A percentile compares a stretch with the other conserved stretches of the same genome.
These are phyloP conservation scores for Phytopythium mirpurense DNA, from an alignment of 352 stramenopile genomes.

Conservation along the genomic window DNA sequence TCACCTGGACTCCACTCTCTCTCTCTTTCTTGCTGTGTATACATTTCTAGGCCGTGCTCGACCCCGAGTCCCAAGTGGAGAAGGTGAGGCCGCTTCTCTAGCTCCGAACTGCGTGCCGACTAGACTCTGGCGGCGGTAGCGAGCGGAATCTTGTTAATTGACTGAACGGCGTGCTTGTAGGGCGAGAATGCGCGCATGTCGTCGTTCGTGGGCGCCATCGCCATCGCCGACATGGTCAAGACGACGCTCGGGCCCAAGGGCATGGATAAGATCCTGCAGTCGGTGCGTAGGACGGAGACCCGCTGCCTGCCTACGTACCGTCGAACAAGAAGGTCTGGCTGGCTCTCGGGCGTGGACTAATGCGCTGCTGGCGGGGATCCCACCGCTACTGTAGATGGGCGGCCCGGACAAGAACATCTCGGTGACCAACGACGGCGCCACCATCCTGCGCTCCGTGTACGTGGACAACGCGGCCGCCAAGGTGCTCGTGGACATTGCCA, in stretches of 20 bases:
- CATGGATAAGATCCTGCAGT: conserved; percentile 99
- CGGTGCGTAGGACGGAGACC: conserved; percentile 37
- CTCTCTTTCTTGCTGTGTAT: not conserved
- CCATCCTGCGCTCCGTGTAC: conserved; percentile 96
- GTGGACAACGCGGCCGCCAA: conserved; percentile 99
- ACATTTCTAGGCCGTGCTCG: conserved; percentile 44
- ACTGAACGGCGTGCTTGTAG: conserved; percentile 24
- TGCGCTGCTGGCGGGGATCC: conserved; percentile 1
- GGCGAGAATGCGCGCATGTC: conserved; percentile 98
- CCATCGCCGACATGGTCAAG: conserved; percentile 99
- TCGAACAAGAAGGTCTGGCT: not conserved
- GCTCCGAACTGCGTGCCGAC: too few relatives aligned
- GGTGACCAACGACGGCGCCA: conserved; percentile 99
- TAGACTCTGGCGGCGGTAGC: not conserved
- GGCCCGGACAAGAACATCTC: conserved; percentile 86
- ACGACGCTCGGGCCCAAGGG: conserved; percentile 99
- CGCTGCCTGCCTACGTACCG: not conserved
- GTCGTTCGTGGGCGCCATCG: conserved; percentile 98
- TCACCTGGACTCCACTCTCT: not conserved
- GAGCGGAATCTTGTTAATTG: not conserved
- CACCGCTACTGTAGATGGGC: conserved; percentile 35
- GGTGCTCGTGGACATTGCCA: conserved; percentile 98
- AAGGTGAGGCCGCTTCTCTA: conserved; percentile 30
- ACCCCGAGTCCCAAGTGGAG: conserved; percentile 80
- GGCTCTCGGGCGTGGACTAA: too few relatives aligned